Conservation (phyloP, 495 filamentous ascomycete species). For the Xylaria venustula region DNA sequence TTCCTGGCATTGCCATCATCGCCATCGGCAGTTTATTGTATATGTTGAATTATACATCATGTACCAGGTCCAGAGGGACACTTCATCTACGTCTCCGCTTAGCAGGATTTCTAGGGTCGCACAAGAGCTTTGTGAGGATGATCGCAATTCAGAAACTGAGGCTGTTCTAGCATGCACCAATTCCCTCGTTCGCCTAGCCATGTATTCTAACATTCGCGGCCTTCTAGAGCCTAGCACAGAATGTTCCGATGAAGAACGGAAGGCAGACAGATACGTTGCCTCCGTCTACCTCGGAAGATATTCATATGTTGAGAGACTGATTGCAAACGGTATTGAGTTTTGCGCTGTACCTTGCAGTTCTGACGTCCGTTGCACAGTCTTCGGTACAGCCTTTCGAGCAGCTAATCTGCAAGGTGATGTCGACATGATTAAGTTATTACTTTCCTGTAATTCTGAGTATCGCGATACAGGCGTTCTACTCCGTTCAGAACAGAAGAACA, state of each 20-base stretch:
- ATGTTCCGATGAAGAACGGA: neutral
- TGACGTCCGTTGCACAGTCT: neutral
- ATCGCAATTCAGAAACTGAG: neutral
- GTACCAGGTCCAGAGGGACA: neutral
- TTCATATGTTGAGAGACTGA: neutral
- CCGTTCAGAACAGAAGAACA: neutral
- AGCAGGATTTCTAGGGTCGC: neutral
- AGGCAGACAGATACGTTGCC: neutral
- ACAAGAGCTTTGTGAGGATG: neutral
- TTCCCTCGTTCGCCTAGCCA: neutral
- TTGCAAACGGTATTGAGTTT: neutral
- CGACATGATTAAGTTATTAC: neutral
- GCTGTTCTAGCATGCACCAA: neutral
- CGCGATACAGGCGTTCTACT: neutral
- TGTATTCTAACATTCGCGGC: neutral
- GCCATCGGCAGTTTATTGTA: neutral
- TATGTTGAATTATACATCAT: neutral
- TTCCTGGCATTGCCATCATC: neutral
- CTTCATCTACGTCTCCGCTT: neutral
- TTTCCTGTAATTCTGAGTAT: neutral
- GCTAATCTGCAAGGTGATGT: neutral
- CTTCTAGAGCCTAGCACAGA: neutral
- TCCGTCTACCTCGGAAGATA: neutral
- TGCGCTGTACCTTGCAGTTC: neutral
- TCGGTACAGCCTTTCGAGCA: neutral